A percentile compares a stretch with the other conserved stretches of the same genome.
Evolutionary conservation across 345 rosid genomes (phyloP).

Genomic region (Lumnitzera littorea): DNA sequence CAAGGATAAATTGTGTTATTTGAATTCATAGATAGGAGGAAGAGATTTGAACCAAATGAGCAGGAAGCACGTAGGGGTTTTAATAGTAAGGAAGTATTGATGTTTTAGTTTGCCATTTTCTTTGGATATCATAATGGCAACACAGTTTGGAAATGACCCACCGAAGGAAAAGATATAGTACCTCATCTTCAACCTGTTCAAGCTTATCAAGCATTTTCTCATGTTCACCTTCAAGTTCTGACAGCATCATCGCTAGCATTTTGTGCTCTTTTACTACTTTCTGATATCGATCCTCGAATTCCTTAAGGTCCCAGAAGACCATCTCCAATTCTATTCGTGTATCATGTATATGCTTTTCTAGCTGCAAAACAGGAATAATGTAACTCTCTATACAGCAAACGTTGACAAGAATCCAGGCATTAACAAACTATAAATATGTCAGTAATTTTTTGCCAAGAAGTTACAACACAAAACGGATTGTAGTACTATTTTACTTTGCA

Average conservation of each 20-base stretch:
- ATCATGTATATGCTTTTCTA: conserved; percentile 44
- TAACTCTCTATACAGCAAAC: background rate
- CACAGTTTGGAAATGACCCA: background rate
- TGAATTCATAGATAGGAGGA: background rate
- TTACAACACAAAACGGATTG: background rate
- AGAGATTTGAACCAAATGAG: background rate
- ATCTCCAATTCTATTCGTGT: conserved; percentile 48
- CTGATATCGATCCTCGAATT: conserved; percentile 43
- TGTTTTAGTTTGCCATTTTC: too few species aligned
- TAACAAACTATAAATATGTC: background rate
- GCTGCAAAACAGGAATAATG: conserved; percentile 33
- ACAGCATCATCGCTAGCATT: conserved; percentile 44
- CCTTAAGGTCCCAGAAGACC: conserved; percentile 47
- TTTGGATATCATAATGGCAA: background rate
- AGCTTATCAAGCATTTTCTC: conserved; percentile 45
- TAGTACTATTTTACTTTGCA: background rate
- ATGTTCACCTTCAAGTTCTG: conserved; percentile 63
- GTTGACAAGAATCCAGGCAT: background rate
- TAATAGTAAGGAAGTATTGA: background rate
- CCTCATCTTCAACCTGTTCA: conserved; percentile 56
- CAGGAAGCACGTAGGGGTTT: background rate
- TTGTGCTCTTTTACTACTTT: conserved; percentile 40
- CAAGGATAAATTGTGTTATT: background rate
- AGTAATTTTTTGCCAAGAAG: too few species aligned
- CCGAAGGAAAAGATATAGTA: conserved; percentile 16